phyloP scores from a whole-genome alignment of 176 grass and related monocot species.

The Bromus sterilis region DNA sequence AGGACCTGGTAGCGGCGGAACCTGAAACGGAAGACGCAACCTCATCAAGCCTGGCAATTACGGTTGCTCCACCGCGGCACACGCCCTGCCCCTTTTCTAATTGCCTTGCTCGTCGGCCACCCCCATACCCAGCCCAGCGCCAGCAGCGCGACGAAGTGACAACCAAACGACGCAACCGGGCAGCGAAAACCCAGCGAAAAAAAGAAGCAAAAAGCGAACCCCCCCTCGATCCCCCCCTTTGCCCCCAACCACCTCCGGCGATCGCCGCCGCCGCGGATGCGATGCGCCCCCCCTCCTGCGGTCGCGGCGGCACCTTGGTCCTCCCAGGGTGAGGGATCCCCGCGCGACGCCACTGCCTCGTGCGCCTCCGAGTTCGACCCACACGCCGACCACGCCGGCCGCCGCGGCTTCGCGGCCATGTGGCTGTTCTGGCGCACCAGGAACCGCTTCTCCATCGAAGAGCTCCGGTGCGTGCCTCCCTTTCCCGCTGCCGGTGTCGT shows the following conservation, averaged over 20 bases:
- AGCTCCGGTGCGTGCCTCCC: constrained; percentile 64
- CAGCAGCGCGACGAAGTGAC: not conserved
- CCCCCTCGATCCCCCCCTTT: not conserved
- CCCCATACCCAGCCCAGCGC: not conserved
- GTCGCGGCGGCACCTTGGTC: constrained; percentile 13
- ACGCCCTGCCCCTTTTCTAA: not conserved
- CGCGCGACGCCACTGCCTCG: not conserved
- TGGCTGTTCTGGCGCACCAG: constrained; percentile 92
- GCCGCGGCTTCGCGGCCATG: constrained; percentile 43
- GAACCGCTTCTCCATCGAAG: constrained; percentile 91
- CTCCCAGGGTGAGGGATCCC: constrained; percentile 9
- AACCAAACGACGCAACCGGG: constrained; percentile 3
- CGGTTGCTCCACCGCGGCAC: not conserved
- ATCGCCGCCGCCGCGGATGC: constrained; percentile 43
- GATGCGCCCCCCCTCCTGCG: constrained; percentile 32
- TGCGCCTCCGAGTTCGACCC: not conserved
- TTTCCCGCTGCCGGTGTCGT: not conserved
- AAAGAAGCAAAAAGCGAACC: constrained; percentile 11
- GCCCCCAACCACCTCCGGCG: constrained; percentile 9
- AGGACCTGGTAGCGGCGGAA: not conserved
- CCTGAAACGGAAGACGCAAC: not conserved
- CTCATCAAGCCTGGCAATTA: not conserved
- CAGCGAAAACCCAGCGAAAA: constrained; percentile 7
- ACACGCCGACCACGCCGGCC: not conserved
- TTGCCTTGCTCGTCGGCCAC: not conserved